Percentiles rank a stretch among this genome's conserved stretches.
Evolutionary conservation across 1,284 basidiomycete genomes (phyloP).

Genomic region (Ustanciosporium gigantosporum): DNA sequence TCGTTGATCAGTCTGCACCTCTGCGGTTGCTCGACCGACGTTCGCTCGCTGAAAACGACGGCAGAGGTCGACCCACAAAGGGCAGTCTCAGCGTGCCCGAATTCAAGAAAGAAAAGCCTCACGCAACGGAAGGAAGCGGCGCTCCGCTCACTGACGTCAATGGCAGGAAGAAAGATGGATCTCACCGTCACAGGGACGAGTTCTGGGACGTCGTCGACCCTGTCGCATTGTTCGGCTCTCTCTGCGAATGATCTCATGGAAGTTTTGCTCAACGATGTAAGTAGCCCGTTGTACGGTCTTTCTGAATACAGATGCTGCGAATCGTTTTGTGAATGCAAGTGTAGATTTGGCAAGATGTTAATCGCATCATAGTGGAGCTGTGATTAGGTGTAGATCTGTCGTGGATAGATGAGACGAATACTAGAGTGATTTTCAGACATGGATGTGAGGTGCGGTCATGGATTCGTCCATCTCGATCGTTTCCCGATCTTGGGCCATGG

Average conservation of each 20-base stretch:
- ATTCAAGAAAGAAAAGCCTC: slow-evolving; percentile 7
- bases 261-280: no score
- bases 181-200: slow-evolving; percentile 46
- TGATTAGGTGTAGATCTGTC: no score
- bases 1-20: slow-evolving; percentile 52
- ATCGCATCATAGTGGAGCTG: no score
- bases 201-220: slow-evolving; percentile 58
- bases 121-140: background rate
- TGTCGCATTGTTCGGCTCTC: slow-evolving; percentile 42
- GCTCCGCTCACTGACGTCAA: slow-evolving; percentile 25
- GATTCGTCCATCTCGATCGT: slow-evolving; percentile 3
- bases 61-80: slow-evolving; percentile 18
- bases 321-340: no score
- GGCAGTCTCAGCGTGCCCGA: slow-evolving; percentile 28
- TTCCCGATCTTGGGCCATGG: slow-evolving; percentile 8
- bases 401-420: no score
- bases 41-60: slow-evolving; percentile 38
- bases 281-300: no score
- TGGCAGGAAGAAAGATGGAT: slow-evolving; percentile 20
- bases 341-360: no score
- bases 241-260: slow-evolving; percentile 41
- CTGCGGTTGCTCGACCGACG: slow-evolving; percentile 49
- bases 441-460: background rate
- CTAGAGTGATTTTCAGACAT: no score
- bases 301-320: no score